These are phyloP conservation scores for Pezicula carpinea DNA, from an alignment of 2,329 filamentous ascomycete species.

Conservation along the genomic window DNA sequence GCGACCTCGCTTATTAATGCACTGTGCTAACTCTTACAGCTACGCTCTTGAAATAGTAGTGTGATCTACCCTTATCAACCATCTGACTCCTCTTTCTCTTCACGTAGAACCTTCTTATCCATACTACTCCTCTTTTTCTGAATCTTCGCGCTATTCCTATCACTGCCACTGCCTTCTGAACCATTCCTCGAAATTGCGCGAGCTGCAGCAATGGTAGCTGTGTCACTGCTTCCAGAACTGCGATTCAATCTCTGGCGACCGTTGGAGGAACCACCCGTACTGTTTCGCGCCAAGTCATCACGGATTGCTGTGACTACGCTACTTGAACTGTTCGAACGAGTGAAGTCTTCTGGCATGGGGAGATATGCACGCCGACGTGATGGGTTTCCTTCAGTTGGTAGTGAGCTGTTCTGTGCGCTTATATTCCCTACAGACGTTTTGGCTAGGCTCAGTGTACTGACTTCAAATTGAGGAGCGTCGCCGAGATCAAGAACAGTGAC, in stretches of 20 bases:
- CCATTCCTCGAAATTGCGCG: neutral
- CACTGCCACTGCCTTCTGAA: neutral
- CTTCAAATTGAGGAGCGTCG: neutral
- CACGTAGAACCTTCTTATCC: too few relatives aligned
- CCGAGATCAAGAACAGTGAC: neutral
- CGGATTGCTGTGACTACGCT: conserved; percentile 21
- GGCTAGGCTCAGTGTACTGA: too few relatives aligned
- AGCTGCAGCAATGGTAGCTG: neutral
- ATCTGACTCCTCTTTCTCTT: too few relatives aligned
- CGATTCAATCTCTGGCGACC: neutral
- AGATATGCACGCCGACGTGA: neutral
- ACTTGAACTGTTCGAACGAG: conserved; percentile 14
- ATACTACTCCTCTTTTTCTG: too few relatives aligned
- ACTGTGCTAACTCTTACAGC: too few relatives aligned
- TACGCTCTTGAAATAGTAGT: too few relatives aligned
- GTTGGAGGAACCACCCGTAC: conserved; percentile 1
- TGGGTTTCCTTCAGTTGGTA: neutral
- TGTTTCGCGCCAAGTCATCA: conserved; percentile 17
- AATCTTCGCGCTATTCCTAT: too few relatives aligned
- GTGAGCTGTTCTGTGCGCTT: too few relatives aligned
- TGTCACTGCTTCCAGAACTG: neutral
- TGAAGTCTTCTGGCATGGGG: neutral
- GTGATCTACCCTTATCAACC: too few relatives aligned
- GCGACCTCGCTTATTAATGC: too few relatives aligned
- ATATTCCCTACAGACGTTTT: too few relatives aligned